Evolutionary conservation across 768 basidiomycete species (phyloP).

Genomic region (Leccinum imitatum): DNA sequence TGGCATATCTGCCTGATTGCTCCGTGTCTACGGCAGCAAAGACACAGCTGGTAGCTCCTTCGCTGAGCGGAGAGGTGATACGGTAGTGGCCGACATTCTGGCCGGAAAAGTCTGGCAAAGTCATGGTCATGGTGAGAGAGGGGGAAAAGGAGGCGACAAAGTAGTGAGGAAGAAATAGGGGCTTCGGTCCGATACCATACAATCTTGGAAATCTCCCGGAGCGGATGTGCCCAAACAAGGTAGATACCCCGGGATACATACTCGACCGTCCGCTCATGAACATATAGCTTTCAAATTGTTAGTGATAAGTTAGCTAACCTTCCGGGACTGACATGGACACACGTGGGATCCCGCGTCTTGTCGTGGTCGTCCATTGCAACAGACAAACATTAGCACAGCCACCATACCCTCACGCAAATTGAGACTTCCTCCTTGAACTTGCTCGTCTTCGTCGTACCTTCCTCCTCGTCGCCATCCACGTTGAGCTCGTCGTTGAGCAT

Average conservation of each 20-base stretch:
- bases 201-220: constrained; percentile 2
- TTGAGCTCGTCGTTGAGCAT: constrained; percentile 21
- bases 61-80: constrained; percentile 62
- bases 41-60: constrained; percentile 77
- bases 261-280: too few species aligned
- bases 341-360: neutral
- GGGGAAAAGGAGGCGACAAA: too few species aligned
- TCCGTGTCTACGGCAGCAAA: constrained; percentile 65
- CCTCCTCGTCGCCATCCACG: constrained; percentile 10
- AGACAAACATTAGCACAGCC: constrained; percentile 15
- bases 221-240: neutral
- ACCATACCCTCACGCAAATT: constrained; percentile 5
- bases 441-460: neutral
- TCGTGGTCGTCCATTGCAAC: neutral
- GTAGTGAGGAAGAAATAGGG: neutral
- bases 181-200: neutral
- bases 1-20: constrained; percentile 51
- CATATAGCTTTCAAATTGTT: neutral
- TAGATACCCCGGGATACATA: neutral
- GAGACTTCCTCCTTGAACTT: too few species aligned
- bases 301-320: neutral
- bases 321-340: too few species aligned
- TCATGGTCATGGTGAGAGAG: neutral
- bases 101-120: constrained; percentile 52
- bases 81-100: constrained; percentile 56